These are phyloP conservation scores for Escallonia rubra DNA, from an alignment of 129 eudicot species.

Conservation along the genomic window DNA sequence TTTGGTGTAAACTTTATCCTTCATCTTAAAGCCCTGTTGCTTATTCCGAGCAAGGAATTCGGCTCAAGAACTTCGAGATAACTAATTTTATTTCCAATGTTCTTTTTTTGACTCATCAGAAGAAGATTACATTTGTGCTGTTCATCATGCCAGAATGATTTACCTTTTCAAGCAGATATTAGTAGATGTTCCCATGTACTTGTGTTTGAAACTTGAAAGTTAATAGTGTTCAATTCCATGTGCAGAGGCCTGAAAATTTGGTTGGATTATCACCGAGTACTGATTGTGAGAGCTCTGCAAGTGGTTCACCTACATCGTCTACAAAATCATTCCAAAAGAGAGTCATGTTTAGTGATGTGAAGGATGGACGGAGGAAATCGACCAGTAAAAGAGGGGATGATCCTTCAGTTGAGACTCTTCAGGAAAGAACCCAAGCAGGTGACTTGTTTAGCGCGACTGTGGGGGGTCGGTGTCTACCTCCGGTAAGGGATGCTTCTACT, in stretches of 20 bases:
- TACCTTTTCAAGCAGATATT: background rate
- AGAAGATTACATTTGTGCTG: no score
- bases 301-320: constrained; percentile 74
- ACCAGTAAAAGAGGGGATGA: constrained; percentile 53
- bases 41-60: no score
- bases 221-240: background rate
- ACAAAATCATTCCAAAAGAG: constrained; percentile 56
- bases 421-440: constrained; percentile 70
- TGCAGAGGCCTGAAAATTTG: constrained; percentile 64
- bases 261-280: constrained; percentile 38
- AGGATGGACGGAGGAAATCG: constrained; percentile 52
- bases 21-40: no score
- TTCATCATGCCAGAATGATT: no score
- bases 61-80: no score
- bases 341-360: constrained; percentile 43
- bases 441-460: constrained; percentile 59
- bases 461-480: constrained; percentile 51
- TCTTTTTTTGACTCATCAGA: no score
- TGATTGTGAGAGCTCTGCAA: constrained; percentile 56
- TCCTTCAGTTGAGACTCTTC: constrained; percentile 36
- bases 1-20: no score
- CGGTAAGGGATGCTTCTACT: constrained; percentile 34
- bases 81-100: no score
- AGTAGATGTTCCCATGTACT: background rate
- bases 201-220: background rate